Evolutionary conservation across 768 basidiomycete species (phyloP).

Genomic region (Boletus subcaerulescens): DNA sequence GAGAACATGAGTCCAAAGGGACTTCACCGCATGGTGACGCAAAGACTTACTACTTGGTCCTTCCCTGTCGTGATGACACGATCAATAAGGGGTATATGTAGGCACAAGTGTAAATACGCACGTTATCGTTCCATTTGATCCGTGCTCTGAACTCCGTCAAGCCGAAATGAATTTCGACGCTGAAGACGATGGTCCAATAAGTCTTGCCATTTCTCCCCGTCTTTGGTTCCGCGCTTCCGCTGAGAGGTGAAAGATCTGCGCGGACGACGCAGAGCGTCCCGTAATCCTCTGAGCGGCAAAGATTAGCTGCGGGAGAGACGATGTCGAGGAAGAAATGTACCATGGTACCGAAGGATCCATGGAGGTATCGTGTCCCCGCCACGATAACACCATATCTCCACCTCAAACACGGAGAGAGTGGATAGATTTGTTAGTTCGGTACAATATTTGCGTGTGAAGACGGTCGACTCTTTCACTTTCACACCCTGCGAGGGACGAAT

Average conservation of each 20-base stretch:
- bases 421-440: slow-evolving; percentile 76
- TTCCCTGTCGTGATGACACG: slow-evolving; percentile 44
- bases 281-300: slow-evolving; percentile 49
- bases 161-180: slow-evolving; percentile 80
- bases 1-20: background rate
- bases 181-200: slow-evolving; percentile 84
- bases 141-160: slow-evolving; percentile 79
- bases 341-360: slow-evolving; percentile 65
- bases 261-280: slow-evolving; percentile 77
- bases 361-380: slow-evolving; percentile 69
- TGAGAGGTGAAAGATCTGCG: slow-evolving; percentile 71
- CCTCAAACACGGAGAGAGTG: slow-evolving; percentile 76
- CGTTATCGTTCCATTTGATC: slow-evolving; percentile 81
- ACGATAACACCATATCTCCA: slow-evolving; percentile 82
- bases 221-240: slow-evolving; percentile 68
- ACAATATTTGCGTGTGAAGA: slow-evolving; percentile 79
- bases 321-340: slow-evolving; percentile 9
- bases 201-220: slow-evolving; percentile 60
- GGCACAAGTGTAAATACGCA: slow-evolving; percentile 32
- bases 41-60: slow-evolving; percentile 66
- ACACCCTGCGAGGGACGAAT: slow-evolving; percentile 43
- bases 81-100: background rate
- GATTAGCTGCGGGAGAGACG: slow-evolving; percentile 1
- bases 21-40: background rate
- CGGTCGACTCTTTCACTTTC: slow-evolving; percentile 78